phyloP scores from a whole-genome alignment of 106 monocot species.

The Acorus calamus region DNA sequence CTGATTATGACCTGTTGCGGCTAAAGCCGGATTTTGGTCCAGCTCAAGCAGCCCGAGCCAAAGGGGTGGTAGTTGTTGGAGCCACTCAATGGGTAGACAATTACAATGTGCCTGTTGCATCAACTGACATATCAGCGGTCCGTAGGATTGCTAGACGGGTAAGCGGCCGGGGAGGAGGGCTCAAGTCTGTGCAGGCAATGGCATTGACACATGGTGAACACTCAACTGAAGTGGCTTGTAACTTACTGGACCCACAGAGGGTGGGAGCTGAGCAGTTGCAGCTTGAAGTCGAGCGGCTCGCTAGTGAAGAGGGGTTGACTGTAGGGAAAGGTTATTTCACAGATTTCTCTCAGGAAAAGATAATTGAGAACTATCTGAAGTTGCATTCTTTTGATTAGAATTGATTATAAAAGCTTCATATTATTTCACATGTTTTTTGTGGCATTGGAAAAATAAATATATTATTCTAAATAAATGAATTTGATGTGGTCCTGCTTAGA shows the following conservation, averaged over 20 bases:
- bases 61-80: conserved; percentile 57
- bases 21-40: conserved; percentile 58
- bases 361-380: conserved; percentile 45
- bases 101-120: conserved; percentile 65
- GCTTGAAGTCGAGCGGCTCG: conserved; percentile 39
- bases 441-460: too few species aligned
- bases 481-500: too few species aligned
- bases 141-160: conserved; percentile 44
- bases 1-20: conserved; percentile 1
- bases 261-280: conserved; percentile 57
- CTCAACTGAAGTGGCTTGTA: conserved; percentile 65
- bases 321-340: conserved; percentile 73
- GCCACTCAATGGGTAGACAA: conserved; percentile 64
- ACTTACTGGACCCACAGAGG: conserved; percentile 43
- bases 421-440: too few species aligned
- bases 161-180: conserved; percentile 71
- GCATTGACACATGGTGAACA: conserved; percentile 48
- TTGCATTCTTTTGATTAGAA: too few species aligned
- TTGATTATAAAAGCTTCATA: too few species aligned
- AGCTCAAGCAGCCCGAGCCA: conserved; percentile 3
- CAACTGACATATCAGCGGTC: conserved; percentile 31
- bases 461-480: too few species aligned
- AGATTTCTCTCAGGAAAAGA: conserved; percentile 50
- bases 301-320: conserved; percentile 32
- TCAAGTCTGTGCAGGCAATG: conserved; percentile 67